Percentiles rank a stretch among this genome's conserved stretches.
Evolutionary conservation across 1,284 basidiomycete genomes (phyloP).

Genomic region (Ceratobasidium sp.): DNA sequence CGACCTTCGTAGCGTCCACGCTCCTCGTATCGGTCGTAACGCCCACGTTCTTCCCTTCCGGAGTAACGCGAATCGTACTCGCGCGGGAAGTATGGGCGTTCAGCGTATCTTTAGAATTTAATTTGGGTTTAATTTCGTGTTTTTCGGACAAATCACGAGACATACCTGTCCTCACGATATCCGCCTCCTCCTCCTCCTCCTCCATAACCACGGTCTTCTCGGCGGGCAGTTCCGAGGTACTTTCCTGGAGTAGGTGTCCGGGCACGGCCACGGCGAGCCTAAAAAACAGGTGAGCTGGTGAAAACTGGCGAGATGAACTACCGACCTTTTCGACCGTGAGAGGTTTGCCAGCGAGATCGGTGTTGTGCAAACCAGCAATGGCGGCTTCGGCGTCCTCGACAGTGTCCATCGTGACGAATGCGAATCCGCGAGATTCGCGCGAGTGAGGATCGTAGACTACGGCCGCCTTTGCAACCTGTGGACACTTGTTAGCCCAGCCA

Average conservation of each 20-base stretch:
- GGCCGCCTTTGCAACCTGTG: conserved; percentile 82
- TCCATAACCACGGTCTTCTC: conserved; percentile 54
- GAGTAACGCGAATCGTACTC: conserved; percentile 81
- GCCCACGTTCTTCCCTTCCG: conserved; percentile 51
- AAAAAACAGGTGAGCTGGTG: conserved; percentile 17
- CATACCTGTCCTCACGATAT: conserved; percentile 49
- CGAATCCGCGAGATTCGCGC: conserved; percentile 95
- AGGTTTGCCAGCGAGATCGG: conserved; percentile 84
- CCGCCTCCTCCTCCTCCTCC: not conserved
- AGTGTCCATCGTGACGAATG: conserved; percentile 95
- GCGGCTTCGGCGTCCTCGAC: conserved; percentile 89
- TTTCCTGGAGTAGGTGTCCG: conserved; percentile 94
- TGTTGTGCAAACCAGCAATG: conserved; percentile 80
- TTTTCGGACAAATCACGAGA: too few relatives aligned
- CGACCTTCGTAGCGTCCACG: conserved; percentile 47
- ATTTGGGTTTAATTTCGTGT: too few relatives aligned
- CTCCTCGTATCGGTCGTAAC: conserved; percentile 45
- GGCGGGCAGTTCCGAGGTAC: conserved; percentile 92
- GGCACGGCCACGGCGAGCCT: conserved; percentile 93
- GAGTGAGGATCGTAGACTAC: conserved; percentile 98
- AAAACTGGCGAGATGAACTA: conserved; percentile 25
- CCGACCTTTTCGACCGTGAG: conserved; percentile 86
- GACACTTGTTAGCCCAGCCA: not conserved
- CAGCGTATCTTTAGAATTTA: conserved; percentile 48
- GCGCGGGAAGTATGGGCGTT: conserved; percentile 79